Evolutionary conservation across 306 rosid species (phyloP), one percentile per base, ranked within the genome.

Genomic region (Hippophae tibetana): DNA sequence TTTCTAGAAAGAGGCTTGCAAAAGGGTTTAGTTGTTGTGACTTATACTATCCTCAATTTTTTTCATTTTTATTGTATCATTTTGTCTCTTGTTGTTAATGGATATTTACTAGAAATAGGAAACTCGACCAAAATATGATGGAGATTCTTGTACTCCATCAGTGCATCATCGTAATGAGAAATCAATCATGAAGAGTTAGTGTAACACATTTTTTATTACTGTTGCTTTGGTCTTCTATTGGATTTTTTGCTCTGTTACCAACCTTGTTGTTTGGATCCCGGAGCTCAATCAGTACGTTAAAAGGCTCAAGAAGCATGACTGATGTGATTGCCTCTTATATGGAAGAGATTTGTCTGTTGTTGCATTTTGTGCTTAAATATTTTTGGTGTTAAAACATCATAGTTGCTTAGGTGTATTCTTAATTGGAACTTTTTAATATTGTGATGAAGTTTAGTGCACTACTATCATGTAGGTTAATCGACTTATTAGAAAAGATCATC

Each of bases 91-190:
- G 78, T 77, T 93, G 12, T 77, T 93, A 0, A 80, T 93, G 94
- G 99, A 93, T 27, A 93, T 93, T 56, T 93, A 93, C 59, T 93
- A 97, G 99, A 93, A 93, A 59, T 93, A 93, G 73, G 99, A 93
- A 71, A 93, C 67, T 0, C 64, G 89, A 0, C 97, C 99, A 0
- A 75, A 73, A n/a, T 93, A 97, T 59, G 86, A 80, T 45, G 78
- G 62, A 0, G 97, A 89, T 3, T 74, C 95, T 0, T 93, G 99
- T 63, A 84, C 95, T 0, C 97, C 97, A 0, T 50, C 97, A 9
- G 99, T 88, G 71, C 58, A 63, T 56, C 85, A 88, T 47, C 95
- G 99, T 31, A 97, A 93, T 76, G 89, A 89, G 86, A 93, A 93
- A 38, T 93, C 99, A 3, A 84, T 93, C 70, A 93, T 93, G 90